Base-by-base conservation (phyloP, 2,329 filamentous ascomycete genomes). In the Colletotrichum sp. region DNA sequence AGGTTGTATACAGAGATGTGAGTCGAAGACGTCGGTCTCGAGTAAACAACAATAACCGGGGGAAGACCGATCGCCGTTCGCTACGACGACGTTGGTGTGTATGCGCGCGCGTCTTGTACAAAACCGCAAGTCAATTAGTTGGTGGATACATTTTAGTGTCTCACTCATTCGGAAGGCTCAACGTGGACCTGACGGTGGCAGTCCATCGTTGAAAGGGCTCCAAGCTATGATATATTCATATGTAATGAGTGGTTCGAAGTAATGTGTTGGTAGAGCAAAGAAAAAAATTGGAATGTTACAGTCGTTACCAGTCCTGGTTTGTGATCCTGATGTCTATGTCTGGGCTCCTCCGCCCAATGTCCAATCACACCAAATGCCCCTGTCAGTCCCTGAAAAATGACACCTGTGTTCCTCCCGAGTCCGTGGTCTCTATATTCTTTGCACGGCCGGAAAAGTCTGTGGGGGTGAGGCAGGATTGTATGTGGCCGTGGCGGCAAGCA, bases 191-290 rank as follows among this genome's bases (percentile, higher is more conserved):
- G 61, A 66, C 57, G n/a, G 12, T n/a, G 68, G 63, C 62, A 73
- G 61, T 70, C 43, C 55, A 43, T 47, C 62, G 68, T 57, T 54
- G 33, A 34, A 66, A 31, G 36, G 47, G 57, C 71, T 71, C 31
- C 55, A 73, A 66, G 55, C 62, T 71, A 66, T 66, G 62, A 57
- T 57, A 71, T 66, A 73, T 66, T 70, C 70, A 70, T 66, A 61
- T 34, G 68, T 73, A 73, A 71, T 73, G 71, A 71, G 61, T 66
- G 62, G 54, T 24, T 71, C 71, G 55, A 54, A 38, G 38, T 73
- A 73, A 73, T 73, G 55, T 66, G 31, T 73, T 66, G 38, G 67
- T 62, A 73, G 62, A 66, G 61, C 71, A 54, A 66, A 73, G 68
- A 73, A 29, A 58, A 43, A 21, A 66, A 61, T 66, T 71, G n/a